A percentile compares a stretch with the other conserved stretches of the same genome.
Evolutionary conservation across 225 moss, liverwort and hornwort genomes (phyloP).

Genomic region (Takakia lepidozioides): DNA sequence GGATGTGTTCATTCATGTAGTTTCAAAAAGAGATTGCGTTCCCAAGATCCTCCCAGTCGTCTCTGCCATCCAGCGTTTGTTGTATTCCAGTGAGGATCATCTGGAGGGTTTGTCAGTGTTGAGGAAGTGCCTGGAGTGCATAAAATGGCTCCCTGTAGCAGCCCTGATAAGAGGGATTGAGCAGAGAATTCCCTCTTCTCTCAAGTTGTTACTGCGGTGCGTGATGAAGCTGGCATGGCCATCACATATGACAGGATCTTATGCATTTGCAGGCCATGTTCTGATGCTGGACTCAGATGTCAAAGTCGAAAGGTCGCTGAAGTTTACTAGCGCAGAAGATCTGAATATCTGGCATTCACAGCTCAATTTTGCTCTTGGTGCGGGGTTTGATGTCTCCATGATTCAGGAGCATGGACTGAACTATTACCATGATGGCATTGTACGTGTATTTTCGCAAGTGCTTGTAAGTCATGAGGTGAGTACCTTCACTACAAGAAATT

Average conservation of each 20-base stretch:
- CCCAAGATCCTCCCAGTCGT: slow-evolving; percentile 46
- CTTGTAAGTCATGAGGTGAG: slow-evolving; percentile 13
- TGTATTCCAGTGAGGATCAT: slow-evolving; percentile 41
- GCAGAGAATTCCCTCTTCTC: slow-evolving; percentile 21
- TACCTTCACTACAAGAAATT: too few relatives aligned
- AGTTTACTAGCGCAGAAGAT: slow-evolving; percentile 27
- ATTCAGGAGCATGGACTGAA: slow-evolving; percentile 40
- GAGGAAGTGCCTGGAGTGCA: slow-evolving; percentile 16
- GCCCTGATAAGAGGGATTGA: slow-evolving; percentile 29
- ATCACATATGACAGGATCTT: slow-evolving; percentile 32
- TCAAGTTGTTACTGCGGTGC: slow-evolving; percentile 37
- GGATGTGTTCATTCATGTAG: slow-evolving; percentile 45
- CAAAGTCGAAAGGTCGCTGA: slow-evolving; percentile 19
- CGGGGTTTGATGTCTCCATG: slow-evolving; percentile 38
- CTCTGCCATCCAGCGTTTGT: slow-evolving; percentile 36
- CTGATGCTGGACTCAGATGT: slow-evolving; percentile 38
- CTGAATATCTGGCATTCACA: slow-evolving; percentile 54
- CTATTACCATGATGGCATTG: slow-evolving; percentile 34
- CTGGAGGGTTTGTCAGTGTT: slow-evolving; percentile 38
- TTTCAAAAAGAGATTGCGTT: slow-evolving; percentile 39
- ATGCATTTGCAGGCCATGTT: slow-evolving; percentile 51
- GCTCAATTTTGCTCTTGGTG: slow-evolving; percentile 41
- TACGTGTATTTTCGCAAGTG: slow-evolving; percentile 33
- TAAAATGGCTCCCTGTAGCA: slow-evolving; percentile 40
- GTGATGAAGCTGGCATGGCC: slow-evolving; percentile 46